These are phyloP conservation scores for Ogataea pignaliae DNA, from an alignment of 805 yeast genomes.

Conservation along the genomic window DNA sequence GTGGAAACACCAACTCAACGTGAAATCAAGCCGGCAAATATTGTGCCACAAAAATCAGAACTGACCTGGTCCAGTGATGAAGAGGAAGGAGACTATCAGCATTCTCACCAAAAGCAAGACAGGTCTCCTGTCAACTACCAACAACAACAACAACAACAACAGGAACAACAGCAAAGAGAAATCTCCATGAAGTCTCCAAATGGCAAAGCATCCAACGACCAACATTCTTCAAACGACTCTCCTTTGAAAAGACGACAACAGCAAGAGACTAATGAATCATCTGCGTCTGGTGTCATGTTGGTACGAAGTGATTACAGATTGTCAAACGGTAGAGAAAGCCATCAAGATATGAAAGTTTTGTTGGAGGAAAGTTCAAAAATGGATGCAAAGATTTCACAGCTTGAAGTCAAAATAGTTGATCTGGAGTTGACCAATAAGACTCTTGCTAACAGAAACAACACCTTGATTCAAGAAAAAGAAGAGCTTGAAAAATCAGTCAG, in stretches of 20 bases:
- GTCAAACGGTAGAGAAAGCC: conserved; percentile 20
- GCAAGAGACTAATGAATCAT: too few species aligned
- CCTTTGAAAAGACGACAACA: too few species aligned
- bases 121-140: too few species aligned
- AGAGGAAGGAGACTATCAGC: conserved; percentile 45
- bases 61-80: conserved; percentile 89
- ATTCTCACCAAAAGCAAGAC: too few species aligned
- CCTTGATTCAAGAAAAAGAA: too few species aligned
- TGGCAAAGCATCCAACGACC: not conserved
- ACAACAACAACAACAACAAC: not conserved
- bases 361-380: conserved; percentile 45
- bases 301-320: conserved; percentile 5
- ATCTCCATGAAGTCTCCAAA: not conserved
- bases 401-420: conserved; percentile 27
- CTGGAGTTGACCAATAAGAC: conserved; percentile 8
- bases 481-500: too few species aligned
- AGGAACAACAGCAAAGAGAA: not conserved
- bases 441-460: not conserved
- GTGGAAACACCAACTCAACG: conserved; percentile 29
- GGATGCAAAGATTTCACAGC: conserved; percentile 39
- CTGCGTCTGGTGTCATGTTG: not conserved
- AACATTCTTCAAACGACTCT: conserved; percentile 3
- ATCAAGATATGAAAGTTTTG: conserved; percentile 41
- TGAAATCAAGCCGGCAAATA: conserved; percentile 52
- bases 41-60: conserved; percentile 81